Base-by-base conservation (phyloP, 768 basidiomycete species). In the Tylopilus sp. region DNA sequence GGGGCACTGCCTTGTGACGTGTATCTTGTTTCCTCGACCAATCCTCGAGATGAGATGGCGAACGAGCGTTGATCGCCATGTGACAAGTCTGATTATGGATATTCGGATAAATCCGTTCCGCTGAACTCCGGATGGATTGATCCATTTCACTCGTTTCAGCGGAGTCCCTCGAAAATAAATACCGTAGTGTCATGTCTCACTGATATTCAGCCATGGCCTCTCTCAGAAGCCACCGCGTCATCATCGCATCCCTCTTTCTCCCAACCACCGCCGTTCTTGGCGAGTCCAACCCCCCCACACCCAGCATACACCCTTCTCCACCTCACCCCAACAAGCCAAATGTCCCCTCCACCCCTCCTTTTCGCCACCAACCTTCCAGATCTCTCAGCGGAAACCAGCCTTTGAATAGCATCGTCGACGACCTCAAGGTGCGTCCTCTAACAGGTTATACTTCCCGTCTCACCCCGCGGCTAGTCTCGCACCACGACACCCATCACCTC, bases 191-290 rank as follows among this genome's bases (percentile, higher is more conserved):
- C 45, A 46, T 46, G 33, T n/a, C 22, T 4, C 33, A 6, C 10
- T 25, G 36, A 38, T 38, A 7, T 33, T 38, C 17, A 20, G 3
- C 41, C 13, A 89, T 89, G 88, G 77, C 77, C 64, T 83, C 87
- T 33, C 79, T 89, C 63, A 76, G 84, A 49, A 81, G 81, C 69
- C 85, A 88, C 67, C 75, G 90, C 28, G 77, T 87, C 48, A 74
- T 91, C 67, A 83, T 92, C 66, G 90, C 88, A 1, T 85, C 86
- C n/a, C 82, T 91, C 52, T 91, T 92, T 65, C 81, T 91, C 31
- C 90, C 90, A 33, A 80, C 79, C 52, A 87, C 88, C 33, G 80
- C 81, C 39, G 80, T 83, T 40, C 71, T 82, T 38, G 82, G 79
- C 64, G 71, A 73, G 51, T 81, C 82, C 0, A 66, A 70, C 13